Conservation (phyloP, 2,329 filamentous ascomycete genomes). For the Domatiomyces catenatus region DNA sequence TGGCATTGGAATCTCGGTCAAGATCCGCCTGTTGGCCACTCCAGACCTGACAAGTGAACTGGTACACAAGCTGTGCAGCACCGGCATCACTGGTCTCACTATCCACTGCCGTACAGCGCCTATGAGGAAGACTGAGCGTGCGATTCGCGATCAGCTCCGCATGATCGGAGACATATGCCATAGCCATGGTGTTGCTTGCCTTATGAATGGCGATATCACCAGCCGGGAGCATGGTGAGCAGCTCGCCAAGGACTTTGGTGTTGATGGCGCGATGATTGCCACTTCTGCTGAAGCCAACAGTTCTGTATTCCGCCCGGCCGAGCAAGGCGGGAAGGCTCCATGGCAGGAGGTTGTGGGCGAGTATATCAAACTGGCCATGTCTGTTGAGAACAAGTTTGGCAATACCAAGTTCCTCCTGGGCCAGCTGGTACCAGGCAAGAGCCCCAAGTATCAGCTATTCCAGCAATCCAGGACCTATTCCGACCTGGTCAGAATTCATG, state of each 20-base stretch:
- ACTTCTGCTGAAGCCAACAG: conserved; percentile 82
- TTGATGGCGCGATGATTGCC: conserved; percentile 94
- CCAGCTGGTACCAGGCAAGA: conserved; percentile 73
- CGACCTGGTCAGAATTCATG: conserved; percentile 51
- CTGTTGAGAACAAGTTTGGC: conserved; percentile 69
- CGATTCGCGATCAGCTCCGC: conserved; percentile 67
- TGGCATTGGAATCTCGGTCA: conserved; percentile 88
- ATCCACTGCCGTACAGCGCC: conserved; percentile 92
- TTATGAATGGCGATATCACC: conserved; percentile 90
- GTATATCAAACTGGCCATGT: conserved; percentile 58
- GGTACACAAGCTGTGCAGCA: conserved; percentile 62
- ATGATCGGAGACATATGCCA: conserved; percentile 73
- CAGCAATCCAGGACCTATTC: conserved; percentile 55
- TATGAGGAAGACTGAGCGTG: conserved; percentile 80
- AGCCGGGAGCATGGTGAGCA: conserved; percentile 54
- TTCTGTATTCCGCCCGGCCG: conserved; percentile 60
- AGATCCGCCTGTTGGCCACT: conserved; percentile 76
- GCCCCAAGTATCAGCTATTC: conserved; percentile 45
- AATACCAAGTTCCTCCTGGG: conserved; percentile 87
- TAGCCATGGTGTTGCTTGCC: conserved; percentile 72
- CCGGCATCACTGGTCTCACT: conserved; percentile 82
- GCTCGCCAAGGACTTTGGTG: conserved; percentile 64
- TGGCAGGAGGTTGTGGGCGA: conserved; percentile 66
- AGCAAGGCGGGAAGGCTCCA: conserved; percentile 52
- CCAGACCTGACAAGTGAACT: conserved; percentile 60